These are phyloP conservation scores for Lachancea sp. DNA, from an alignment of 805 yeast genomes.

Conservation along the genomic window DNA sequence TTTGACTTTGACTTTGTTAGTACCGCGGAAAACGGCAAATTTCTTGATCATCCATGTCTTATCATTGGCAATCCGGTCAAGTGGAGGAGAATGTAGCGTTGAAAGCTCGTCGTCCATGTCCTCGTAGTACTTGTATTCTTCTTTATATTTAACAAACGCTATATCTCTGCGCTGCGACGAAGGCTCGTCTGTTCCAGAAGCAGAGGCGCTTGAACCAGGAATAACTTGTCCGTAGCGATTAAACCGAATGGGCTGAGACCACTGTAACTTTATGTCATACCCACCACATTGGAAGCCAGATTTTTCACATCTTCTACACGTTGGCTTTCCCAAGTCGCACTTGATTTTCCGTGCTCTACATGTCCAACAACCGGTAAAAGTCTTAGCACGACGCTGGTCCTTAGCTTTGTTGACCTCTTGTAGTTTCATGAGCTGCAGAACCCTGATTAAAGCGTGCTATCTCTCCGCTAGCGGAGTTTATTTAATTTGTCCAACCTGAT, in stretches of 20 bases:
- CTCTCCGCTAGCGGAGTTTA: too few species aligned
- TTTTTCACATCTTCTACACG: constrained; percentile 63
- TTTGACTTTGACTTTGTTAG: constrained; percentile 20
- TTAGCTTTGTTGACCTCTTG: constrained; percentile 14
- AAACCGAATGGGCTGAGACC: constrained; percentile 54
- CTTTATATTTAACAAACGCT: constrained; percentile 68
- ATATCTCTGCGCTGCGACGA: constrained; percentile 64
- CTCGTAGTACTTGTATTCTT: constrained; percentile 63
- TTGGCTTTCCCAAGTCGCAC: constrained; percentile 69
- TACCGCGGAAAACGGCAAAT: constrained; percentile 71
- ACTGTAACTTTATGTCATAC: constrained; percentile 70
- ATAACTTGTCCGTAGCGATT: constrained; percentile 38
- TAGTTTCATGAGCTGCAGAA: constrained; percentile 6
- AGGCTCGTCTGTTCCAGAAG: constrained; percentile 34
- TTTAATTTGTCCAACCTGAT: too few species aligned
- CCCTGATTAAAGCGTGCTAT: too few species aligned
- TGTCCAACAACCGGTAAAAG: constrained; percentile 85
- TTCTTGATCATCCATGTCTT: constrained; percentile 62
- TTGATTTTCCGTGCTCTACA: constrained; percentile 75
- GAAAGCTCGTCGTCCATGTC: constrained; percentile 70
- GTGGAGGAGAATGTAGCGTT: constrained; percentile 41
- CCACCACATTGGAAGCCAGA: constrained; percentile 72
- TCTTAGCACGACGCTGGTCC: constrained; percentile 43
- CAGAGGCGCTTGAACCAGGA: constrained; percentile 12
- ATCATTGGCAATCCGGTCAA: constrained; percentile 35